Base-by-base conservation (phyloP, 2,329 filamentous ascomycete species). In the Truncatella angustata region DNA sequence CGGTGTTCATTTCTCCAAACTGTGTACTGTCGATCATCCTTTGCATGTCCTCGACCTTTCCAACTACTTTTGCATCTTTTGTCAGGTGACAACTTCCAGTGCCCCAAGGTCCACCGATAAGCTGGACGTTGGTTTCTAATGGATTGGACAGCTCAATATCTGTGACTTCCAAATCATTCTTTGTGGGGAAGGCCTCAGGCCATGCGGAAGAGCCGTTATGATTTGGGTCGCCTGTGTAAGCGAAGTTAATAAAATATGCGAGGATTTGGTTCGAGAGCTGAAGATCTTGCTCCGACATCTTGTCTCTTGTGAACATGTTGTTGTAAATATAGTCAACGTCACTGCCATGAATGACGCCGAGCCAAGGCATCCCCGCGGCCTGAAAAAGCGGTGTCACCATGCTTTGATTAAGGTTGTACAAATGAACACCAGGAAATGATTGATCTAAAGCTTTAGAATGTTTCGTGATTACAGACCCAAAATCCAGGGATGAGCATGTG, bases 401-500 rank as follows among this genome's bases (percentile, higher is more conserved):
- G 42, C 50, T 52, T 36, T 52, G 50, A 20, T 52, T 52, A 4
- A 52, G 10, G 14, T 52, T 35, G n/a, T 52, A 52, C 4, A 39
- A 10, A 5, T 43, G 50, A 3, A 49, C 43, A 4, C 42, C 42
- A 12, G 50, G 12, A 10, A 52, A 52, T 3, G 43, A 5, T 1
- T 44, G 32, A 21, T 58, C 39, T 2, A 20, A 3, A 1, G 40
- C 30, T 32, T 48, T 52, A 0, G 57, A 58, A 3, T 55, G 55
- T 3, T 24, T 39, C 0, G 55, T 56, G 5, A 60, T 21, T 4
- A 59, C 53, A 4, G 37, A 52, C 2, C 56, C 60, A n/a, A 61
- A 59, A 21, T 62, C 56, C 14, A 62, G 53, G 0, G 52, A 54
- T 1, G 58, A 61, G 54, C 62, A 64, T 6, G 54, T 59, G 37